Percentiles rank a stretch among this genome's conserved stretches.
These are phyloP conservation scores for Penicillium sp. DNA, from an alignment of 2,329 filamentous ascomycete genomes.

Conservation along the genomic window DNA sequence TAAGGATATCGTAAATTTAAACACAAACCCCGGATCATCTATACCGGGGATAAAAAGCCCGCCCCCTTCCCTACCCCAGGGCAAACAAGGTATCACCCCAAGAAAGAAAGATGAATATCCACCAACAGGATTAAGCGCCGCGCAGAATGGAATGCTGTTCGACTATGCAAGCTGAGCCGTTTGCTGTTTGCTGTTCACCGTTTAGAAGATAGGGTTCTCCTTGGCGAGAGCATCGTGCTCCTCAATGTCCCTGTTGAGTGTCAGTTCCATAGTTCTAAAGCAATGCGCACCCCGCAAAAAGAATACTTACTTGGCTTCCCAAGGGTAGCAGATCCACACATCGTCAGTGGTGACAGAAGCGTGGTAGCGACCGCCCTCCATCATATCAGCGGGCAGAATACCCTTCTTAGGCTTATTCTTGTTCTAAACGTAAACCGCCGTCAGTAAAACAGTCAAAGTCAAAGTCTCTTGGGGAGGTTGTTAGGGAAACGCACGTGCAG, in stretches of 20 bases:
- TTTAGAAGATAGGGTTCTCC: constrained; percentile 42
- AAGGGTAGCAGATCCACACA: constrained; percentile 98
- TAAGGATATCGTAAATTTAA: constrained; percentile 29
- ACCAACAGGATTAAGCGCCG: constrained; percentile 19
- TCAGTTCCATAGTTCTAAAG: too few relatives aligned
- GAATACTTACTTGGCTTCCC: constrained; percentile 77
- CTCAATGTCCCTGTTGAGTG: constrained; percentile 76
- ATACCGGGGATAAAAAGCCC: constrained; percentile 11
- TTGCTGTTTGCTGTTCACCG: neutral
- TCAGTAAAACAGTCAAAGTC: too few relatives aligned
- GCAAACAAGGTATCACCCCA: neutral
- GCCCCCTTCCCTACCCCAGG: too few relatives aligned
- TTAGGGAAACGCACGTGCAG: constrained; percentile 72
- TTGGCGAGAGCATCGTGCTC: constrained; percentile 79
- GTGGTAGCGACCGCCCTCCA: constrained; percentile 72
- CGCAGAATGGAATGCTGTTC: constrained; percentile 21
- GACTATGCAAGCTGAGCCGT: constrained; percentile 15
- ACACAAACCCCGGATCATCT: constrained; percentile 17
- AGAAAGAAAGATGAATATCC: constrained; percentile 6
- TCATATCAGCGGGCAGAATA: constrained; percentile 75
- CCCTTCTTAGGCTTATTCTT: constrained; percentile 98
- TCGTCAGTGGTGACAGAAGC: constrained; percentile 89
- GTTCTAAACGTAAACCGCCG: constrained; percentile 63
- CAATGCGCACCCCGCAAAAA: too few relatives aligned
- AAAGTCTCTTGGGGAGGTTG: too few relatives aligned